phyloP scores from a whole-genome alignment of 805 yeast genomes.

The Ogataea thermomethanolica region DNA sequence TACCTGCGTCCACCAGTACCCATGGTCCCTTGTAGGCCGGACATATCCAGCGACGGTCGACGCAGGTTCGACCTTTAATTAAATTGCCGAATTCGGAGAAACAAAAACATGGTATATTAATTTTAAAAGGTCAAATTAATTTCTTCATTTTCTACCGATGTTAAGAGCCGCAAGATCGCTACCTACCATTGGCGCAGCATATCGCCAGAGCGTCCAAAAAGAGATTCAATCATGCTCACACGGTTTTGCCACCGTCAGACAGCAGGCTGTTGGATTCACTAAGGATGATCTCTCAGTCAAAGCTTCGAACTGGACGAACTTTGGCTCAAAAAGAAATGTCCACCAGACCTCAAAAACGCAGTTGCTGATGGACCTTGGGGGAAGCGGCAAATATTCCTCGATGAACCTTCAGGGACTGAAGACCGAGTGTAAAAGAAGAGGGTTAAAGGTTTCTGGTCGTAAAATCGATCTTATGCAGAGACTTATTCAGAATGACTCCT shows the following conservation, averaged over 20 bases:
- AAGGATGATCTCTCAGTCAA: slow-evolving; percentile 10
- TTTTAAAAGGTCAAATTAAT: slow-evolving; percentile 1
- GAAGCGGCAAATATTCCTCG: slow-evolving; percentile 27
- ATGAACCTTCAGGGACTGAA: slow-evolving; percentile 56
- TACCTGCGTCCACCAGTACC: too few species aligned
- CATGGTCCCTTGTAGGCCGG: too few species aligned
- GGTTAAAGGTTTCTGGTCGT: slow-evolving; percentile 58
- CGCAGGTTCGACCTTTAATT: too few species aligned
- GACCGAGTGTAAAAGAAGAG: slow-evolving; percentile 56
- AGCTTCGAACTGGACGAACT: slow-evolving; percentile 1
- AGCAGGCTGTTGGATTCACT: slow-evolving; percentile 2
- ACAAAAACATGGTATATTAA: slow-evolving; percentile 4
- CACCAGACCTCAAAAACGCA: slow-evolving; percentile 35
- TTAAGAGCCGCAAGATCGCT: slow-evolving; percentile 35
- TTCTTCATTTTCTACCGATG: slow-evolving; percentile 16
- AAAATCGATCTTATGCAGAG: slow-evolving; percentile 53
- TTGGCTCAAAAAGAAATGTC: slow-evolving; percentile 28
- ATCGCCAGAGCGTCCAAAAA: slow-evolving; percentile 23
- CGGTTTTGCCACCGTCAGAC: slow-evolving; percentile 9
- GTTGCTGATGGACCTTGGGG: slow-evolving; percentile 26
- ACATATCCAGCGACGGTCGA: too few species aligned
- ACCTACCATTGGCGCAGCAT: slow-evolving; percentile 31
- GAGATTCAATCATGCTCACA: slow-evolving; percentile 9
- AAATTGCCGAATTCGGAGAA: slow-evolving; percentile 8
- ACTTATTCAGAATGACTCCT: slow-evolving; percentile 22